Base-by-base conservation (phyloP, 2,329 filamentous ascomycete genomes). In the Pseudogymnoascus sp. region DNA sequence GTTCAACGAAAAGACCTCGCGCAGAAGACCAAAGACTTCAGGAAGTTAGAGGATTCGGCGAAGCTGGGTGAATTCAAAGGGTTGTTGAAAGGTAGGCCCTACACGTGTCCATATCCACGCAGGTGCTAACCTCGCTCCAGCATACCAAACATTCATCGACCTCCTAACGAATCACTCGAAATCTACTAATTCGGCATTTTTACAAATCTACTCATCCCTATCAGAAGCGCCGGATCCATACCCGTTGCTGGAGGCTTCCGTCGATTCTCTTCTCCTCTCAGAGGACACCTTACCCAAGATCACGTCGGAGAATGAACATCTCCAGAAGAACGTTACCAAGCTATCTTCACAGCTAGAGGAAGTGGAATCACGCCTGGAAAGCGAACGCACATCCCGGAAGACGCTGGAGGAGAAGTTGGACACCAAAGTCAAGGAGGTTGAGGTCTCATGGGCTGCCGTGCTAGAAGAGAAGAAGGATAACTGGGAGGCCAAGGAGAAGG, bases 21-120 rank as follows among this genome's bases (percentile, higher is more conserved):
- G n/a, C 92, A 97, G 73, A 97, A 97, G 81, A 99, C 94, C 0
- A 99, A 99, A 72, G 93, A 97, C 70, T 99, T 97, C 69, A 83
- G 92, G 65, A 97, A 97, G 74, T 82, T 96, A 9, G 93, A 97
- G 69, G 92, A 99, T 79, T 79, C 88, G 9, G 85, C 84, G 62
- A 99, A 97, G 75, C 78, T 99, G 61, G 80, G 81, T 4, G 94
- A 99, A 74, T 86, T 96, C 78, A 99, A 97, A 77, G 85, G 85
- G 39, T 78, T 99, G 59, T 77, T 99, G 63, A 97, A 96, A 81
- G 87, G 91, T 92, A 73, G 55, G 71, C 65, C 42, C 44, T 39
- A 44, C 8, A 39, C 39, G 35, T 48, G 42, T 48, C 42, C 42
- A 48, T 48, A 29, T 29, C 42, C 25, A 29, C 3, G 42, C 12